Evolutionary conservation across 73 alveolate genomes (phyloP).

Genomic region (Paramecium pentaurelia): DNA sequence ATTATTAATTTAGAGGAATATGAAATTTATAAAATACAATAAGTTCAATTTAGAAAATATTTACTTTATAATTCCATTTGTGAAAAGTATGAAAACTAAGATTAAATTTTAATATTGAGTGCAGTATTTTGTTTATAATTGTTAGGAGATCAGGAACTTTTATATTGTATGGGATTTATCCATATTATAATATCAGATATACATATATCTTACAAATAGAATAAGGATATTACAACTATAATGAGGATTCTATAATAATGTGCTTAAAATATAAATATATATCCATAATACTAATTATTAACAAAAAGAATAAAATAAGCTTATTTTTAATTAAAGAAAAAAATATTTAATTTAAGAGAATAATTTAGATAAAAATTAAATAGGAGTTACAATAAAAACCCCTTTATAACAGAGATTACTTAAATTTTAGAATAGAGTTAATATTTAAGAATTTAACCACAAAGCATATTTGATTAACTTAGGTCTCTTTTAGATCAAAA

Average conservation of each 20-base stretch:
- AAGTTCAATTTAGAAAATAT: background rate
- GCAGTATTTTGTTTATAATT: background rate
- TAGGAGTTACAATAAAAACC: too few relatives aligned
- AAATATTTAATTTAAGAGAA: background rate
- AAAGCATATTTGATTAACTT: background rate
- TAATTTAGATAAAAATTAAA: too few relatives aligned
- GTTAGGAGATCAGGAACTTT: background rate
- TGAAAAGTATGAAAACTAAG: background rate
- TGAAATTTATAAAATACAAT: background rate
- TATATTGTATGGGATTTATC: background rate
- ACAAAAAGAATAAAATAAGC: background rate
- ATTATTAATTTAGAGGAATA: background rate
- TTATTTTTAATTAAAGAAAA: background rate
- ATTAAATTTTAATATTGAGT: background rate
- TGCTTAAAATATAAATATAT: background rate
- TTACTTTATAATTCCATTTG: background rate
- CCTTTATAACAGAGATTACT: background rate
- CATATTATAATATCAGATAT: background rate
- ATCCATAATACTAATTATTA: background rate
- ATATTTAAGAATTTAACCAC: background rate
- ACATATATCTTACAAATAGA: background rate
- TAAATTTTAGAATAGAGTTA: background rate
- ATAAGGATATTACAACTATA: background rate
- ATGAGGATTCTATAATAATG: background rate
- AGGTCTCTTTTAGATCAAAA: background rate